Evolutionary conservation across 139 green algal genomes (phyloP).

Genomic region (Medakamo hakoo): DNA sequence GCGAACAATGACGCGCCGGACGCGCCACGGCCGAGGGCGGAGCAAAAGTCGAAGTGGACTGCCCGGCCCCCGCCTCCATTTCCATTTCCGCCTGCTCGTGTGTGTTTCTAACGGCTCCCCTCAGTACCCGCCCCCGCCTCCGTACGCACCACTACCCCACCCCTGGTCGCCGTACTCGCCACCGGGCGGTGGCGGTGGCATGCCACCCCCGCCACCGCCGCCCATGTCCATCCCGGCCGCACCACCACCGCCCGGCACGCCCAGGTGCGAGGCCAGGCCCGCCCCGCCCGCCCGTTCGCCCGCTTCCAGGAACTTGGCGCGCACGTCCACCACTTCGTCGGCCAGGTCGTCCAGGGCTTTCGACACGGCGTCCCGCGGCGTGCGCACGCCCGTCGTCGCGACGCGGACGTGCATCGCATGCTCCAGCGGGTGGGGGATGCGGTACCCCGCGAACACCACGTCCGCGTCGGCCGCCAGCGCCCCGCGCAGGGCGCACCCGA

Average conservation of each 20-base stretch:
- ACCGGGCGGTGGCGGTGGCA: too few species aligned
- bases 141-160: too few species aligned
- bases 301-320: slow-evolving; percentile 13
- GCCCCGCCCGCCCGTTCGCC: slow-evolving; percentile 40
- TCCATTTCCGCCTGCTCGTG: too few species aligned
- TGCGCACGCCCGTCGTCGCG: neutral
- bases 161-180: too few species aligned
- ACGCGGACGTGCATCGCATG: slow-evolving; percentile 72
- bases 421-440: slow-evolving; percentile 83
- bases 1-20: too few species aligned
- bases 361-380: neutral
- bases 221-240: too few species aligned
- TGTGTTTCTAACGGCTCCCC: too few species aligned
- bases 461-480: slow-evolving; percentile 43
- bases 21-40: too few species aligned
- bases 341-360: neutral
- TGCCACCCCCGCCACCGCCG: too few species aligned
- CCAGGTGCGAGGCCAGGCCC: slow-evolving; percentile 28
- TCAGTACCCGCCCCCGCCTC: neutral
- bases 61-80: too few species aligned
- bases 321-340: neutral
- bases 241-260: slow-evolving; percentile 34
- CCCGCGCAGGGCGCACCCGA: slow-evolving; percentile 78
- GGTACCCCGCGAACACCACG: slow-evolving; percentile 86
- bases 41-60: too few species aligned